phyloP scores from a whole-genome alignment of 2,329 filamentous ascomycete genomes.

The Aspergillus alliaceus region DNA sequence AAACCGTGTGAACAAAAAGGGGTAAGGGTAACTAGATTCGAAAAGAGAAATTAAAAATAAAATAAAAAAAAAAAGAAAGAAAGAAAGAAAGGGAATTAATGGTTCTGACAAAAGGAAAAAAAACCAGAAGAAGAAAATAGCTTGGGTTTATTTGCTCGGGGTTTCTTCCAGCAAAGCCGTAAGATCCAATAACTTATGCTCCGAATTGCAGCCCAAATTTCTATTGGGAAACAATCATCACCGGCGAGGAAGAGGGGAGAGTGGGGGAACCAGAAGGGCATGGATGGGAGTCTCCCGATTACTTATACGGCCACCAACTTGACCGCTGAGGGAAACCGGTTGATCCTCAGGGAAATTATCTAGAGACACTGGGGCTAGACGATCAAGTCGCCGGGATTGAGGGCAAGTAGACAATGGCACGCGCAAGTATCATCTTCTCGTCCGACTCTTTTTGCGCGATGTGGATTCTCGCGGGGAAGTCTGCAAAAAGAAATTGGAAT shows the following conservation, averaged over 20 bases:
- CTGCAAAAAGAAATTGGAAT: neutral
- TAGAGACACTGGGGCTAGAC: neutral
- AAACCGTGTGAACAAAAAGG: neutral
- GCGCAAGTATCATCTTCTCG: constrained; percentile 1
- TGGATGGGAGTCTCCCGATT: constrained; percentile 6
- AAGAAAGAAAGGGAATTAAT: neutral
- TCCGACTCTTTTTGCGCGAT: neutral
- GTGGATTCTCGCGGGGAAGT: neutral
- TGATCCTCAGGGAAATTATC: neutral
- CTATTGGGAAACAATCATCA: constrained; percentile 8
- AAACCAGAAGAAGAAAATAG: neutral
- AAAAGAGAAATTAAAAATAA: neutral
- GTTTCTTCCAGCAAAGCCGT: neutral
- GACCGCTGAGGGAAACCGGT: neutral
- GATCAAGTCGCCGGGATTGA: neutral
- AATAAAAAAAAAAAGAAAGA: neutral
- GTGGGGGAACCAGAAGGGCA: constrained; percentile 1
- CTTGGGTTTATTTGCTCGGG: neutral
- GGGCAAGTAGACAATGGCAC: constrained; percentile 1
- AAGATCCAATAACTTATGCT: constrained; percentile 7
- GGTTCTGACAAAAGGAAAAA: too few species aligned
- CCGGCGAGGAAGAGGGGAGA: constrained; percentile 1
- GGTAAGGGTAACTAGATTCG: constrained; percentile 5
- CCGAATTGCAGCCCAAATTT: constrained; percentile 11
- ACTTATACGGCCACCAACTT: neutral